phyloP scores from a whole-genome alignment of 805 yeast genomes.

The Sugiyamaella chiloensis region DNA sequence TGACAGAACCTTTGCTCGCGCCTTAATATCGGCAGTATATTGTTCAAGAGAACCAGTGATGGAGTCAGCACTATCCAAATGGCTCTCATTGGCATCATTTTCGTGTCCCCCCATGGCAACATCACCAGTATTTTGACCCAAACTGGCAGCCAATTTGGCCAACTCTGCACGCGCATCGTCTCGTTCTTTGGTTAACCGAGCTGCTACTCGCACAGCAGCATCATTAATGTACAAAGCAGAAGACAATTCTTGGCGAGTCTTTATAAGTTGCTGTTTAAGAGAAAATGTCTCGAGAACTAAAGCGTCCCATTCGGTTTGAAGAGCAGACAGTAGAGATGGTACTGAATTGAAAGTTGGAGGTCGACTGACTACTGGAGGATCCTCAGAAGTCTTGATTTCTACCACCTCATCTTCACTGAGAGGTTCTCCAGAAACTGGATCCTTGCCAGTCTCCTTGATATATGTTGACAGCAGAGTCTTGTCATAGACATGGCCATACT shows the following conservation, averaged over 20 bases:
- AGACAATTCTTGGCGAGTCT: conserved; percentile 68
- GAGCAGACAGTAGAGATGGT: conserved; percentile 68
- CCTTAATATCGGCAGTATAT: background rate
- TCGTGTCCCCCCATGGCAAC: conserved; percentile 1
- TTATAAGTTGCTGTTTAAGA: conserved; percentile 65
- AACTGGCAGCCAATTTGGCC: conserved; percentile 41
- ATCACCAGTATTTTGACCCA: conserved; percentile 19
- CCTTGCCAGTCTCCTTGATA: conserved; percentile 60
- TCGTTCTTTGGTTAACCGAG: conserved; percentile 67
- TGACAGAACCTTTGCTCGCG: background rate
- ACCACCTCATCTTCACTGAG: conserved; percentile 58
- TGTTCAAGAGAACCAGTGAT: background rate
- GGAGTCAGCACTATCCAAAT: background rate
- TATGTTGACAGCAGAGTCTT: conserved; percentile 56
- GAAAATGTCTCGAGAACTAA: conserved; percentile 75
- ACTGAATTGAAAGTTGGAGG: conserved; percentile 61
- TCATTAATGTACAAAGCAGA: conserved; percentile 80
- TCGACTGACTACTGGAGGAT: conserved; percentile 37
- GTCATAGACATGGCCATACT: conserved; percentile 56
- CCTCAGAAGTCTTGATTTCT: conserved; percentile 30
- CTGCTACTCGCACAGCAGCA: conserved; percentile 85
- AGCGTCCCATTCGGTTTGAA: conserved; percentile 91
- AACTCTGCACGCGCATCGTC: conserved; percentile 71
- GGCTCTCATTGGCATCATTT: background rate
- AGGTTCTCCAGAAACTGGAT: conserved; percentile 71